phyloP scores from a whole-genome alignment of 2,329 filamentous ascomycete species.

The Colletotrichum sp. region DNA sequence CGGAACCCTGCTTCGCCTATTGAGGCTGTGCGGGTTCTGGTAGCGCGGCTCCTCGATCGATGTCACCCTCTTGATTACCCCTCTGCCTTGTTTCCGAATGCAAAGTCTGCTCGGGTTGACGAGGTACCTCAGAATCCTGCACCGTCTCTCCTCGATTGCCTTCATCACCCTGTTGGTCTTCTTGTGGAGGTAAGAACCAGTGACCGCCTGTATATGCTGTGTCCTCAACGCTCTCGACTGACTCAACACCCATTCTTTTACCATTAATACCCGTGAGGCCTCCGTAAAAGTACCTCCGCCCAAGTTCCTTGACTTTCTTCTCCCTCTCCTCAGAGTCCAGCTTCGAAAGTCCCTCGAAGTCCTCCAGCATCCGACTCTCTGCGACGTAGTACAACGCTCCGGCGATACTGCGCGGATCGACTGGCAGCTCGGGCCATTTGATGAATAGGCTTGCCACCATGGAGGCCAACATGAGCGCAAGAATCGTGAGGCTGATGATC shows the following conservation, averaged over 20 bases:
- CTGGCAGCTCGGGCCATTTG: conserved; percentile 48
- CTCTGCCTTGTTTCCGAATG: fast-evolving
- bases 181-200: neutral
- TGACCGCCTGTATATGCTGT: neutral
- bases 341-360: conserved; percentile 18
- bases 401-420: conserved; percentile 51
- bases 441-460: conserved; percentile 45
- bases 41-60: neutral
- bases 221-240: conserved; percentile 4
- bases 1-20: neutral
- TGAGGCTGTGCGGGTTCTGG: neutral
- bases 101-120: neutral
- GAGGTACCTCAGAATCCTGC: too few species aligned
- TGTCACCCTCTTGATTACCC: neutral
- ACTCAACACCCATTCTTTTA: conserved; percentile 13
- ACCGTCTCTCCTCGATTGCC: neutral
- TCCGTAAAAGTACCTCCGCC: conserved; percentile 22
- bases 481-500: conserved; percentile 40
- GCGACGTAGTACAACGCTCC: conserved; percentile 50
- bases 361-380: conserved; percentile 17
- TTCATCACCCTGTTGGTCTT: neutral
- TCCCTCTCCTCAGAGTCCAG: conserved; percentile 1
- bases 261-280: conserved; percentile 26
- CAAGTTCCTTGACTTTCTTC: conserved; percentile 10
- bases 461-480: conserved; percentile 48